phyloP scores from a whole-genome alignment of 1,284 basidiomycete genomes.

The Trametes pubescens region DNA sequence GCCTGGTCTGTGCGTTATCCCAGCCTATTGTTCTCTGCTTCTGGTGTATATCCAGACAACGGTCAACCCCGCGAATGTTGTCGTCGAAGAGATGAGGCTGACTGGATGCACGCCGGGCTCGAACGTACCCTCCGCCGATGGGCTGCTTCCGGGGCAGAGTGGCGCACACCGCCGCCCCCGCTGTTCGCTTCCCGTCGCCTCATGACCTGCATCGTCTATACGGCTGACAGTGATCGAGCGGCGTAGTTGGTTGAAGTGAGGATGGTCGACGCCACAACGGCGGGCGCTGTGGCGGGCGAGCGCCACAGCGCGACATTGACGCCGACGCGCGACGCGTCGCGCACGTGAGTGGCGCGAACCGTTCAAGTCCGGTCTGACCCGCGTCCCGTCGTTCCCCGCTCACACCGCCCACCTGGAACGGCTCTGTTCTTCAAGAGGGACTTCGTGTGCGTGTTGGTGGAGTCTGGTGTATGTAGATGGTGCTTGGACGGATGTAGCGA shows the following conservation, averaged over 20 bases:
- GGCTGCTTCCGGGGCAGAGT: background rate
- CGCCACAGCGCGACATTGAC: slow-evolving; percentile 13
- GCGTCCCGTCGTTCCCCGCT: too few species aligned
- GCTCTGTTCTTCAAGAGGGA: background rate
- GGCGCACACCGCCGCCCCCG: background rate
- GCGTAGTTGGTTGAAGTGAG: background rate
- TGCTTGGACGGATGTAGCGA: background rate
- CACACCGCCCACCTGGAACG: too few species aligned
- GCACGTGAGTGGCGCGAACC: slow-evolving; percentile 4
- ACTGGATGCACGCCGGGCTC: background rate
- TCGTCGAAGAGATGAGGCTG: background rate
- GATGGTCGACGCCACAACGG: slow-evolving; percentile 11
- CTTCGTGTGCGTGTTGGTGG: background rate
- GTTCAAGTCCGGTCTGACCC: too few species aligned
- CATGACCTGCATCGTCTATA: background rate
- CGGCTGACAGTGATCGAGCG: background rate
- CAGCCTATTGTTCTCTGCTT: slow-evolving; percentile 7
- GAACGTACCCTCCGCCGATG: background rate
- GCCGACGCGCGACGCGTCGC: slow-evolving; percentile 20
- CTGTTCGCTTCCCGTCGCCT: too few species aligned
- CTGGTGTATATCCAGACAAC: background rate
- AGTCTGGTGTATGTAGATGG: background rate
- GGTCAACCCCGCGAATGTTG: background rate
- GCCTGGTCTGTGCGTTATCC: background rate
- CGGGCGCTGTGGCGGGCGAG: slow-evolving; percentile 1